Conservation (phyloP, 2,329 filamentous ascomycete species). For the Fusarium irregulare region DNA sequence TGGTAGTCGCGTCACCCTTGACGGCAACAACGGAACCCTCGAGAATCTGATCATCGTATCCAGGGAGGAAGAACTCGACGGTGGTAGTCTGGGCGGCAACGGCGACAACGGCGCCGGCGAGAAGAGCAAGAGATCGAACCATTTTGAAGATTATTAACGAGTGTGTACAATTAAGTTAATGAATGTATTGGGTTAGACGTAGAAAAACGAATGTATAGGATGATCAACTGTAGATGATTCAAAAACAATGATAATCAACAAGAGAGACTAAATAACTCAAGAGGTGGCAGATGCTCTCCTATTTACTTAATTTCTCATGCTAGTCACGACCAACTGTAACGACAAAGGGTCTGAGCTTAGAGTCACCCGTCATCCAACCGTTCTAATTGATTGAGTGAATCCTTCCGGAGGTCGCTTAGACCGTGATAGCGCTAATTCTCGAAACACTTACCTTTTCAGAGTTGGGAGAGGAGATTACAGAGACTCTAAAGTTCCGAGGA, state of each 20-base stretch:
- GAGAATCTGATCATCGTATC: constrained; percentile 37
- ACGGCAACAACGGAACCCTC: constrained; percentile 49
- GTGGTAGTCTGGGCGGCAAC: constrained; percentile 46
- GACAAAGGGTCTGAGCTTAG: background rate
- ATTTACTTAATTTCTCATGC: too few relatives aligned
- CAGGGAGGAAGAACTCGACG: constrained; percentile 46
- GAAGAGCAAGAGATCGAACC: constrained; percentile 43
- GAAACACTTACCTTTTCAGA: constrained; percentile 23
- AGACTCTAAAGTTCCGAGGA: constrained; percentile 12
- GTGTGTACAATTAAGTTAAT: constrained; percentile 27
- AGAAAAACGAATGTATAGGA: constrained; percentile 4
- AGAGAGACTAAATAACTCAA: background rate
- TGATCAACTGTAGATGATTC: background rate
- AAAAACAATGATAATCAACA: constrained; percentile 3
- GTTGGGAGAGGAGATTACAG: constrained; percentile 19
- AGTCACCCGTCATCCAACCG: background rate
- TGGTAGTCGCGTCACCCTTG: constrained; percentile 47
- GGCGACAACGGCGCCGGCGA: constrained; percentile 38
- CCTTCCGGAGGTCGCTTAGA: constrained; percentile 27
- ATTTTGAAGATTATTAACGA: constrained; percentile 33
- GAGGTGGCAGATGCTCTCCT: constrained; percentile 8
- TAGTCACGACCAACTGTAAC: too few relatives aligned
- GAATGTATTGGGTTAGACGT: constrained; percentile 30
- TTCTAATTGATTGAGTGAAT: constrained; percentile 23
- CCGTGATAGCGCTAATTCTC: constrained; percentile 18